Evolutionary conservation across 495 filamentous ascomycete species (phyloP).

Genomic region (Penicillium daleae): DNA sequence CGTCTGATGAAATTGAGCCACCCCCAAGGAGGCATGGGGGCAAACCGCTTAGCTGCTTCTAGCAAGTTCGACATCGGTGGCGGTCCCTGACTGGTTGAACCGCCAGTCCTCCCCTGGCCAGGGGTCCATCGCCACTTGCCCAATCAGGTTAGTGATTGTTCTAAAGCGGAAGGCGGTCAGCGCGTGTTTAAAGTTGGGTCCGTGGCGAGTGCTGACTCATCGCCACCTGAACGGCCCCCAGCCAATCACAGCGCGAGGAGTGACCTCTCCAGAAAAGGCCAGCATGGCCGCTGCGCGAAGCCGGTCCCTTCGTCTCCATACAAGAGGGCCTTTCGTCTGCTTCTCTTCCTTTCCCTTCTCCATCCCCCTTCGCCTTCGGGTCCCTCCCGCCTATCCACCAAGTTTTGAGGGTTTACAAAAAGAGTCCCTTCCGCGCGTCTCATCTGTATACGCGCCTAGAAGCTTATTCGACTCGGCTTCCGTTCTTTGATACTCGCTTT

Average conservation of each 20-base stretch:
- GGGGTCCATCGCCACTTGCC: slow-evolving; percentile 12
- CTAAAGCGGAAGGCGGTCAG: slow-evolving; percentile 36
- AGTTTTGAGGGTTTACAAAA: slow-evolving; percentile 24
- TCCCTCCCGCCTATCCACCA: slow-evolving; percentile 20
- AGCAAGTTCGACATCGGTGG: slow-evolving; percentile 39
- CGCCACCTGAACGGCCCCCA: slow-evolving; percentile 1
- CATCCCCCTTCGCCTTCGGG: slow-evolving; percentile 29
- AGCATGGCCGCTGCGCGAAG: slow-evolving; percentile 47
- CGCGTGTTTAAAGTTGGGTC: not conserved
- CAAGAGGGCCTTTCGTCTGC: slow-evolving; percentile 29
- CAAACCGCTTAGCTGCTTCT: slow-evolving; percentile 29
- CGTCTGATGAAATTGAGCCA: not conserved
- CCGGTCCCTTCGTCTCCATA: slow-evolving; percentile 27
- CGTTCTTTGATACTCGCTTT: slow-evolving; percentile 4
- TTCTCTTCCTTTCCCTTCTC: slow-evolving; percentile 24
- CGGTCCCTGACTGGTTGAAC: slow-evolving; percentile 18
- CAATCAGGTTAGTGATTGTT: slow-evolving; percentile 8
- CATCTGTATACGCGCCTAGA: slow-evolving; percentile 13
- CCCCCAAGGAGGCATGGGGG: slow-evolving; percentile 11
- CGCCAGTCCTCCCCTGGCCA: slow-evolving; percentile 3
- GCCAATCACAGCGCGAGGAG: slow-evolving; percentile 49
- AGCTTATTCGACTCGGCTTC: slow-evolving; percentile 18
- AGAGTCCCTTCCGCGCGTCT: slow-evolving; percentile 25
- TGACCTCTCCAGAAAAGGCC: slow-evolving; percentile 54
- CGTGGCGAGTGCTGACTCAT: slow-evolving; percentile 32